Conservation (phyloP, 306 rosid species). For the Vigna radiata region DNA sequence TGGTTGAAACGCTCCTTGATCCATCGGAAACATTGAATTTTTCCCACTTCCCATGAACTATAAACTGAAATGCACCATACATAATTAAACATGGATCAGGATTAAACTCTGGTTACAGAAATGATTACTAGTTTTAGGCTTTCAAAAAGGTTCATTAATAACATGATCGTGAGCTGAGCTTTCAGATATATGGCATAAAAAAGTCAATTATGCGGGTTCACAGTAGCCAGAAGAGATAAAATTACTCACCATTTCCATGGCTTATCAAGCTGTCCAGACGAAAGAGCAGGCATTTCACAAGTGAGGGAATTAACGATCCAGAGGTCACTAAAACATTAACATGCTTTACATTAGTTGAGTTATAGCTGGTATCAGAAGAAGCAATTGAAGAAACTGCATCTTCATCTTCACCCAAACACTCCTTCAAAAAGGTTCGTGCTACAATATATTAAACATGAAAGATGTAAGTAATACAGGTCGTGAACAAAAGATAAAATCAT, state of each 20-base stretch:
- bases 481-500: slow-evolving; percentile 17
- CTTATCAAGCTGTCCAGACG: slow-evolving; percentile 65
- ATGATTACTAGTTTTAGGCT: slow-evolving; percentile 25
- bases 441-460: slow-evolving; percentile 39
- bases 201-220: not conserved
- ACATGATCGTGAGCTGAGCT: slow-evolving; percentile 16
- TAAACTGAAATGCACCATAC: slow-evolving; percentile 62
- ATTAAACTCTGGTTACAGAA: not conserved
- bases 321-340: slow-evolving; percentile 88
- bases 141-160: slow-evolving; percentile 13
- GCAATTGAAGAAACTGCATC: slow-evolving; percentile 49
- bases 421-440: slow-evolving; percentile 82
- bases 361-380: slow-evolving; percentile 53
- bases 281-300: slow-evolving; percentile 91
- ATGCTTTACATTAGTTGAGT: slow-evolving; percentile 52
- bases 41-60: slow-evolving; percentile 93
- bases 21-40: slow-evolving; percentile 78
- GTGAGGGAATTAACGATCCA: slow-evolving; percentile 90
- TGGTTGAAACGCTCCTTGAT: slow-evolving; percentile 73
- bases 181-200: slow-evolving; percentile 23
- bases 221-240: slow-evolving; percentile 27
- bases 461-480: slow-evolving; percentile 32
- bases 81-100: slow-evolving; percentile 13
- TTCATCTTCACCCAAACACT: slow-evolving; percentile 61
- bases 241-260: slow-evolving; percentile 73